Percentiles rank a stretch among this genome's conserved stretches.
phyloP scores from a whole-genome alignment of 1,139 yeast genomes.

The Candida smagusa region DNA sequence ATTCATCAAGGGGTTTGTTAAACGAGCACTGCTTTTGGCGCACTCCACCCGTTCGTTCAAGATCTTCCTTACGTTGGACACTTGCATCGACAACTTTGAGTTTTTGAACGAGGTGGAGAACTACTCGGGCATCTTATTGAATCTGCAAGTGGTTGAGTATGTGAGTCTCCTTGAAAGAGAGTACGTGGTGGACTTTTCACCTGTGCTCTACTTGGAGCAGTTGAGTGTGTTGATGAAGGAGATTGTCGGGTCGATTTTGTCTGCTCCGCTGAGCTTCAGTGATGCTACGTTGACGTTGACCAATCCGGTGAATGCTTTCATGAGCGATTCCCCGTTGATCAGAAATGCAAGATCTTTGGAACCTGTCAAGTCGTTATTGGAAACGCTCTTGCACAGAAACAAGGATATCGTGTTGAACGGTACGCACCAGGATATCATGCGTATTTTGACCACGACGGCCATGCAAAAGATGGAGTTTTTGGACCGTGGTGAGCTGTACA shows the following conservation, averaged over 20 bases:
- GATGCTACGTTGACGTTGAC: not conserved
- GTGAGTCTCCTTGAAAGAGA: constrained; percentile 28
- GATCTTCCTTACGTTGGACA: constrained; percentile 33
- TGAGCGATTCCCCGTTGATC: not conserved
- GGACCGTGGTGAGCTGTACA: constrained; percentile 44
- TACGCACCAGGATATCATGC: constrained; percentile 20
- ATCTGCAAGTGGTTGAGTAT: constrained; percentile 19
- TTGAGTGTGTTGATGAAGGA: constrained; percentile 38
- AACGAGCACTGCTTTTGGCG: constrained; percentile 32
- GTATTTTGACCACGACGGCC: constrained; percentile 32
- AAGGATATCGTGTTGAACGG: not conserved
- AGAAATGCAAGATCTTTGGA: not conserved
- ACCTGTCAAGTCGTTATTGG: not conserved
- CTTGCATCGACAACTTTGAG: constrained; percentile 38
- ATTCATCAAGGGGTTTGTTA: constrained; percentile 40
- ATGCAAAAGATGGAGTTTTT: constrained; percentile 39
- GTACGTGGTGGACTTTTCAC: constrained; percentile 31
- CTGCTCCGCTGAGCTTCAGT: constrained; percentile 1
- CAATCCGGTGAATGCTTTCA: not conserved
- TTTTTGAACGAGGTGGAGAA: constrained; percentile 39
- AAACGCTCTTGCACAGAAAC: not conserved
- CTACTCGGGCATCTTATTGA: constrained; percentile 26
- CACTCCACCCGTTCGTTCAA: constrained; percentile 26
- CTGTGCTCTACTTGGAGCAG: constrained; percentile 45
- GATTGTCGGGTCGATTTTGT: constrained; percentile 29